Evolutionary conservation across 345 rosid genomes (phyloP).

Genomic region (Boechera stricta): DNA sequence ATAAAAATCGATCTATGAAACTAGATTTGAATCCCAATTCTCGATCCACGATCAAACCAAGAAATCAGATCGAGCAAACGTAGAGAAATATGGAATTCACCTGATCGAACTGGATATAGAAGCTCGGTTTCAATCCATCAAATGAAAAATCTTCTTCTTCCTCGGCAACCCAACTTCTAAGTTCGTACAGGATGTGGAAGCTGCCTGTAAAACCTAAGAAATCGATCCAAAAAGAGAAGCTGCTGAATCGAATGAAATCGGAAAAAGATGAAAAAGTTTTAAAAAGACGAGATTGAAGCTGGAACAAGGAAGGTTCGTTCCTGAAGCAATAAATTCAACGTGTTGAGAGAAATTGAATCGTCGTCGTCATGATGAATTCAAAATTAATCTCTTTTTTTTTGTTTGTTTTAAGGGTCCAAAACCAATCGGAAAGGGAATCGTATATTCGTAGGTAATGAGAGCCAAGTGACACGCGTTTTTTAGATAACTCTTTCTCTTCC

Average conservation of each 20-base stretch:
- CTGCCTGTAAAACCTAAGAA: neutral
- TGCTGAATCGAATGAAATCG: slow-evolving; percentile 19
- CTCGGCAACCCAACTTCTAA: neutral
- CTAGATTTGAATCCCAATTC: neutral
- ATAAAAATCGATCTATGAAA: slow-evolving; percentile 13
- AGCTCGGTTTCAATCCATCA: slow-evolving; percentile 1
- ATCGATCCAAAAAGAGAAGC: slow-evolving; percentile 22
- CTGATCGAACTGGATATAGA: slow-evolving; percentile 11
- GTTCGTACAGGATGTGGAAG: neutral
- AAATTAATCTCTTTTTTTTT: neutral
- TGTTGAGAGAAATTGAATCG: neutral
- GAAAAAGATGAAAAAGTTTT: neutral
- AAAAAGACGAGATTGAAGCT: neutral
- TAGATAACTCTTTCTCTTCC: slow-evolving; percentile 19
- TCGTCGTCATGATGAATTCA: slow-evolving; percentile 29
- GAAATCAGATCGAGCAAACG: slow-evolving; percentile 23
- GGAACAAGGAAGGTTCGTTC: neutral
- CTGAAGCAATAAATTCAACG: neutral
- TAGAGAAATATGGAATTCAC: slow-evolving; percentile 18
- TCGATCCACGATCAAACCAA: slow-evolving; percentile 35
- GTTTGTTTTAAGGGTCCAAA: neutral
- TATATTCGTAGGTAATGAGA: slow-evolving; percentile 24
- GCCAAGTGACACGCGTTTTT: slow-evolving; percentile 37
- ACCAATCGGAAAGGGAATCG: slow-evolving; percentile 22
- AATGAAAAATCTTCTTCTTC: neutral